Base-by-base conservation (phyloP, 352 stramenopile species). In the Synura sp. region DNA sequence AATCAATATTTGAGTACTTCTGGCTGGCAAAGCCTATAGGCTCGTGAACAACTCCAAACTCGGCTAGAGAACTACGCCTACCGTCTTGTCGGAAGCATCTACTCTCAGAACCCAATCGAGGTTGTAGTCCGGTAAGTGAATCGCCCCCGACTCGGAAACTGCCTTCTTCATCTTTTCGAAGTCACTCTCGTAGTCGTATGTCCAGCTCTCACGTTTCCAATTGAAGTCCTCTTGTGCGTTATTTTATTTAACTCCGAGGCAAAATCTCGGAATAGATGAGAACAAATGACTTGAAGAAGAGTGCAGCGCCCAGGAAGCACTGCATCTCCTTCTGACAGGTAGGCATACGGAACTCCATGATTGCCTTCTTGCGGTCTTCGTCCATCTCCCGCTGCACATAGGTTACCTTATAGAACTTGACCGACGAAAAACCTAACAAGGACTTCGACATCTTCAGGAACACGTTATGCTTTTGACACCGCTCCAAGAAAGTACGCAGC, bases 41-140 rank as follows among this genome's bases (percentile, higher is more conserved):
- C 57, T 5, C 1, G 57, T 25, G 5, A 2, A 70, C 25, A 70
- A 31, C 27, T 31, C 5, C 4, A 70, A 7, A 36, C 33, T 25
- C 31, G 53, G 67, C 3, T 57, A 76, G 31, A 76, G 29, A 53
- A 59, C 67, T 7, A 25, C 33, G 4, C 67, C 67, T 31, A 59
- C 25, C 2, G 31, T 34, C 5, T 33, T 7, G n/a, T 34, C 36
- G 14, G 35, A 59, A 5, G 67, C 67, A 59, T 76, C 67, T 7
- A 25, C 55, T 53, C 41, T 53, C 7, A 76, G 19, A 59, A 76
- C 29, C 35, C 35, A 76, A 29, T 73, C 9, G 2, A 76, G 29
- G n/a, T 76, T 34, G 29, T 59, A 76, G 29, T 76, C 36, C 4
- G 67, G 67, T 14, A 57, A 76, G 67, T 25, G 34, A 27, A 76